phyloP scores from a whole-genome alignment of 2,329 filamentous ascomycete genomes.

The Lecanicillium sp. region DNA sequence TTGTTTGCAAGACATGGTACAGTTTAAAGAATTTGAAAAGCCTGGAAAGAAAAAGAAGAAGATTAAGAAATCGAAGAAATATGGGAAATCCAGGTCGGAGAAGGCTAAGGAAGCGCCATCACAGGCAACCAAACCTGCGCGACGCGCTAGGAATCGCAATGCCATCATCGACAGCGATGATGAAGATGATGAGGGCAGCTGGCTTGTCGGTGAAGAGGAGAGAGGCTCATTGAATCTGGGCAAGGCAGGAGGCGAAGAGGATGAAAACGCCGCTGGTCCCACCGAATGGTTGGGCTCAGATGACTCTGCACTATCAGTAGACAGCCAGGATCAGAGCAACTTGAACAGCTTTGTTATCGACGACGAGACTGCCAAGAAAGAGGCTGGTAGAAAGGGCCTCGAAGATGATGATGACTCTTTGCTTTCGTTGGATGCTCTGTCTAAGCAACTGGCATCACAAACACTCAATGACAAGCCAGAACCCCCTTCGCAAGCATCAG shows the following conservation, averaged over 20 bases:
- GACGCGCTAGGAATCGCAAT: slow-evolving; percentile 40
- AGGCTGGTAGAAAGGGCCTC: slow-evolving; percentile 19
- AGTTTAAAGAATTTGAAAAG: slow-evolving; percentile 34
- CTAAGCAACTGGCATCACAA: slow-evolving; percentile 27
- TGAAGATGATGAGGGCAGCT: slow-evolving; percentile 64
- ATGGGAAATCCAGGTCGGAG: slow-evolving; percentile 13
- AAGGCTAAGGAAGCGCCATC: slow-evolving; percentile 12
- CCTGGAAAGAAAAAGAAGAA: slow-evolving; percentile 33
- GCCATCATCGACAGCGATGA: slow-evolving; percentile 59
- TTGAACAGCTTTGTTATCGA: slow-evolving; percentile 48
- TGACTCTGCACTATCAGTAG: slow-evolving; percentile 53
- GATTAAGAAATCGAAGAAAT: slow-evolving; percentile 17
- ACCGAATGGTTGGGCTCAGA: slow-evolving; percentile 70
- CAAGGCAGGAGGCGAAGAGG: slow-evolving; percentile 74
- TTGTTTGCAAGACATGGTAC: slow-evolving; percentile 67
- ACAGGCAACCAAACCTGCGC: slow-evolving; percentile 14
- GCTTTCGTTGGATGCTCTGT: slow-evolving; percentile 26
- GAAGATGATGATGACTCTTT: slow-evolving; percentile 22
- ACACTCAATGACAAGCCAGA: slow-evolving; percentile 22
- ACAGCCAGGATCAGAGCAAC: slow-evolving; percentile 44
- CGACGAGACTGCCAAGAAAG: slow-evolving; percentile 31
- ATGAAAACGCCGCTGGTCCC: slow-evolving; percentile 80
- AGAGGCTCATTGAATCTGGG: slow-evolving; percentile 54
- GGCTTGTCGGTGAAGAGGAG: slow-evolving; percentile 67
- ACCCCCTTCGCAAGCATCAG: slow-evolving; percentile 7